These are phyloP conservation scores for Amoebophrya sp. DNA, from an alignment of 169 alveolate species.

Conservation along the genomic window DNA sequence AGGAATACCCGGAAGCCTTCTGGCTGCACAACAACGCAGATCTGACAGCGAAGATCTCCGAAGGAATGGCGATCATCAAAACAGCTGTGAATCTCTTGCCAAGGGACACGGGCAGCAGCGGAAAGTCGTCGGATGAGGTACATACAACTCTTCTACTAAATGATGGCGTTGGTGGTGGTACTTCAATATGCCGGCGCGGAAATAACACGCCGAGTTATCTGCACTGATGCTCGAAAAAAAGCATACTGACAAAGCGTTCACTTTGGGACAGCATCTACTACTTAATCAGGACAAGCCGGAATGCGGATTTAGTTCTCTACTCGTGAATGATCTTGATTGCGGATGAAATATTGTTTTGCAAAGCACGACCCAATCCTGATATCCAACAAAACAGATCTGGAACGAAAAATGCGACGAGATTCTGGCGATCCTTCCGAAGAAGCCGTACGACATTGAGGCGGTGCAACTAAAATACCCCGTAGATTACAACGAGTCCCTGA, in stretches of 20 bases:
- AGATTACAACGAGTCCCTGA: slow-evolving; percentile 69
- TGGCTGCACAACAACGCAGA: slow-evolving; percentile 81
- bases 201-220: no score
- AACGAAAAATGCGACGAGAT: slow-evolving; percentile 46
- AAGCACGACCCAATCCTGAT: no score
- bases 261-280: no score
- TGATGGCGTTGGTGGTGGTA: no score
- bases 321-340: no score
- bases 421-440: slow-evolving; percentile 60
- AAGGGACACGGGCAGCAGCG: slow-evolving; percentile 36
- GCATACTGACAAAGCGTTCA: no score
- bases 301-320: no score
- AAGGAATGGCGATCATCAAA: slow-evolving; percentile 59
- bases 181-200: no score
- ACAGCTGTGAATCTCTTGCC: slow-evolving; percentile 67
- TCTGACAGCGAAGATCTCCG: slow-evolving; percentile 73
- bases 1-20: slow-evolving; percentile 70
- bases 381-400: neutral
- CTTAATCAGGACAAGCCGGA: no score
- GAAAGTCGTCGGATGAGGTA: neutral
- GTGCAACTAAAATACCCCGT: slow-evolving; percentile 70
- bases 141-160: no score
- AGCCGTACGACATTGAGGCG: slow-evolving; percentile 61
- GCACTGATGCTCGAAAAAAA: no score
- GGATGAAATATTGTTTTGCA: slow-evolving; percentile 28